phyloP scores from a whole-genome alignment of 2,329 filamentous ascomycete genomes.

The Trichoderma sp. region DNA sequence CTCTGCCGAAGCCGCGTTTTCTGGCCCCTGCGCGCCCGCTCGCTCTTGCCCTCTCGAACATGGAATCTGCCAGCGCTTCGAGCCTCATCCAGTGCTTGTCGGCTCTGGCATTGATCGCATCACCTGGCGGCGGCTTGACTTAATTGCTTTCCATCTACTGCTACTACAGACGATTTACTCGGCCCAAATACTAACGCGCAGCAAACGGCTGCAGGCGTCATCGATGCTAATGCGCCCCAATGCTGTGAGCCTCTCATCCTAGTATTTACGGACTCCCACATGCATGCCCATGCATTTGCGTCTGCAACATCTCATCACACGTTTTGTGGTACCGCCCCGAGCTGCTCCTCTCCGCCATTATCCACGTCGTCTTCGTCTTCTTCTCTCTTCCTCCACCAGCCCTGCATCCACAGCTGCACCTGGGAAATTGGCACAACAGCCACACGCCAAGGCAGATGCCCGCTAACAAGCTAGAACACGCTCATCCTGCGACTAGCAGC shows the following conservation, averaged over 20 bases:
- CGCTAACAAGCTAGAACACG: constrained; percentile 21
- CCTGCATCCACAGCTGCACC: constrained; percentile 28
- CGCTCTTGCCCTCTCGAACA: constrained; percentile 8
- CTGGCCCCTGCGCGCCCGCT: constrained; percentile 16
- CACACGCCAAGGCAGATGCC: constrained; percentile 24
- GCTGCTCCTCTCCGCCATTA: background rate
- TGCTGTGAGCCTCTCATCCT: background rate
- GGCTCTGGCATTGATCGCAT: background rate
- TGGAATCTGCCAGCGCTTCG: background rate
- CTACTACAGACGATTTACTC: background rate
- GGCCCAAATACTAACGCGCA: background rate
- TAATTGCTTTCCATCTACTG: background rate
- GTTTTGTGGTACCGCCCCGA: constrained; percentile 8
- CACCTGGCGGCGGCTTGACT: too few species aligned
- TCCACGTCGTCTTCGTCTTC: background rate
- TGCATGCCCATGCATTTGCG: background rate
- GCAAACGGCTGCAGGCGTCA: background rate
- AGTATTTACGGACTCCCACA: background rate
- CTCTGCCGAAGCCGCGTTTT: constrained; percentile 25
- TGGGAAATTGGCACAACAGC: constrained; percentile 34
- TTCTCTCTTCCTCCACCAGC: constrained; percentile 27
- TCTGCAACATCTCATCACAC: background rate
- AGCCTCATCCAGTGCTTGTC: too few species aligned
- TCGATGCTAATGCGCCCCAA: background rate
- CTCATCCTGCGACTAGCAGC: constrained; percentile 10